These are phyloP conservation scores for Vigna unguiculata DNA, from an alignment of 306 rosid species.

Conservation along the genomic window DNA sequence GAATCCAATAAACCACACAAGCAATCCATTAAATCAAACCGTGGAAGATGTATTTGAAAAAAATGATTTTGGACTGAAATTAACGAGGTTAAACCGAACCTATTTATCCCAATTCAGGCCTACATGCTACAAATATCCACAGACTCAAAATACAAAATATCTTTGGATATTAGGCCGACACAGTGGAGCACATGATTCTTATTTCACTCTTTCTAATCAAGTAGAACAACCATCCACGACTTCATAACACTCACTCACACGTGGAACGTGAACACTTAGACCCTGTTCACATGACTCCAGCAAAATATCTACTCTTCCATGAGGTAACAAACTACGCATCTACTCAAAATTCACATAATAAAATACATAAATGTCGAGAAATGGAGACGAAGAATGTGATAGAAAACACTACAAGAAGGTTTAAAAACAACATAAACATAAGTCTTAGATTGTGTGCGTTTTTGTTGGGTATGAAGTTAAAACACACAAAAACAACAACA, in stretches of 20 bases:
- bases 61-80: no score
- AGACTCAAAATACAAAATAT: background rate
- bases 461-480: no score
- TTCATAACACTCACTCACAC: background rate
- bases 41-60: no score
- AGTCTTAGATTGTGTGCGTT: no score
- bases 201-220: background rate
- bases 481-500: no score
- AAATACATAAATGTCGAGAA: background rate
- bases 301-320: background rate
- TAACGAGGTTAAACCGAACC: no score
- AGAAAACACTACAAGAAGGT: background rate
- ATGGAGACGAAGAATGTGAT: background rate
- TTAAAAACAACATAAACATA: no score
- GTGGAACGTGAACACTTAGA: background rate
- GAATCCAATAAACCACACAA: no score
- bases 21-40: no score
- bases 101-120: no score
- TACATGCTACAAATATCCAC: background rate
- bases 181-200: slow-evolving; percentile 1
- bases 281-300: background rate
- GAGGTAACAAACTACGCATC: background rate
- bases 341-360: background rate
- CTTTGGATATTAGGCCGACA: background rate
- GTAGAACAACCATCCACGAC: background rate